A percentile compares a stretch with the other conserved stretches of the same genome.
These are phyloP conservation scores for Aureobasidium pullulans DNA, from an alignment of 2,329 filamentous ascomycete genomes.

Conservation along the genomic window DNA sequence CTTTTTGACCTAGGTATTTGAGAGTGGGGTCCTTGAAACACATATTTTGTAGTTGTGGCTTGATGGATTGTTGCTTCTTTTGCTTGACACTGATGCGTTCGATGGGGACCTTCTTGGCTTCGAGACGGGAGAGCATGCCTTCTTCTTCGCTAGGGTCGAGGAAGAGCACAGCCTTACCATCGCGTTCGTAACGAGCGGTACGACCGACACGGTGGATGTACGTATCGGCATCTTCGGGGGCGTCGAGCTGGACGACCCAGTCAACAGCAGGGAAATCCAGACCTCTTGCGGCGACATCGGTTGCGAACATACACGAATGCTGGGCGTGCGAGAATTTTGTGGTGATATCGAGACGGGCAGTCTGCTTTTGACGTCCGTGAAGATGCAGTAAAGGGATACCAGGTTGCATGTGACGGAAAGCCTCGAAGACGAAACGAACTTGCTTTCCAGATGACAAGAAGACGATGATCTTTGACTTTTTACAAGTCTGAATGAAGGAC, in stretches of 20 bases:
- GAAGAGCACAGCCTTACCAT: slow-evolving; percentile 83
- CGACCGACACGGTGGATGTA: slow-evolving; percentile 95
- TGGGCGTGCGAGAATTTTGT: slow-evolving; percentile 73
- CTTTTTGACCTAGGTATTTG: slow-evolving; percentile 93
- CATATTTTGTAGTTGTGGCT: slow-evolving; percentile 82
- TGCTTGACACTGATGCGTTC: slow-evolving; percentile 78
- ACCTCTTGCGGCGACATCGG: slow-evolving; percentile 88
- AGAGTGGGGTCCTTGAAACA: slow-evolving; percentile 91
- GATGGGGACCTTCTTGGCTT: slow-evolving; percentile 84
- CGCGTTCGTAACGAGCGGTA: slow-evolving; percentile 85
- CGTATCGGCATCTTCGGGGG: slow-evolving; percentile 91
- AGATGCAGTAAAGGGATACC: slow-evolving; percentile 90
- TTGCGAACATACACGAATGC: slow-evolving; percentile 84
- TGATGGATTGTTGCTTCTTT: slow-evolving; percentile 82
- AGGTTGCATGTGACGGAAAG: slow-evolving; percentile 85
- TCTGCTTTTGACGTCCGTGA: slow-evolving; percentile 88
- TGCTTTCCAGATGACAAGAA: slow-evolving; percentile 95
- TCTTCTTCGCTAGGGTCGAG: slow-evolving; percentile 85
- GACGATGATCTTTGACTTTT: slow-evolving; percentile 91
- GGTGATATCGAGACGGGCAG: slow-evolving; percentile 80
- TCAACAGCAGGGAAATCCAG: slow-evolving; percentile 95
- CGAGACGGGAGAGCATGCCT: slow-evolving; percentile 79
- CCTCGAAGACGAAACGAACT: slow-evolving; percentile 91
- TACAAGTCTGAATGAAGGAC: slow-evolving; percentile 83
- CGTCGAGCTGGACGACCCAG: slow-evolving; percentile 98